Percentiles rank a stretch among this genome's conserved stretches.
These are phyloP conservation scores for Aspergillus candidus DNA, from an alignment of 2,329 filamentous ascomycete species.

Conservation along the genomic window DNA sequence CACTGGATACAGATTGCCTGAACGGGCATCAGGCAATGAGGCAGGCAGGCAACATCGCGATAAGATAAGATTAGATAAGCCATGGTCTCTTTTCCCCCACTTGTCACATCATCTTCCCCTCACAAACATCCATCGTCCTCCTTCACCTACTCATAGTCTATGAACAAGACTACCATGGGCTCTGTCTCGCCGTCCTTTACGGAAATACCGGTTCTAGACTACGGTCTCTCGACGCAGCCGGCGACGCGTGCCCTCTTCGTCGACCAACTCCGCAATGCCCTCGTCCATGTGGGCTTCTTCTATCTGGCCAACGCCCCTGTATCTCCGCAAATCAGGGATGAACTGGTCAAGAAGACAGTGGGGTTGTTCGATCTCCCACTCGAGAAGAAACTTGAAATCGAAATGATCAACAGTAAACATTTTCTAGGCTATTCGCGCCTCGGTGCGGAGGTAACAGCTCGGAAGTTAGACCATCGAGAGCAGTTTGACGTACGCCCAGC, in stretches of 20 bases:
- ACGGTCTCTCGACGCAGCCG: constrained; percentile 14
- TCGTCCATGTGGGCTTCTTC: constrained; percentile 34
- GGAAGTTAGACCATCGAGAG: constrained; percentile 30
- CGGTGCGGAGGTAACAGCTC: constrained; percentile 29
- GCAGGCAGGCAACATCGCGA: too few relatives aligned
- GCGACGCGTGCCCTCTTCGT: constrained; percentile 24
- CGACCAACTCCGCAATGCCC: constrained; percentile 23
- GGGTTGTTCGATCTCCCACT: constrained; percentile 40
- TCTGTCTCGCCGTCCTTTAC: constrained; percentile 25
- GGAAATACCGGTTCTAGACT: constrained; percentile 29
- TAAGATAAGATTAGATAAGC: too few relatives aligned
- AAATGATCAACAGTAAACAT: constrained; percentile 38
- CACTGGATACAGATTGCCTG: too few relatives aligned
- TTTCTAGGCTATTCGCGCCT: constrained; percentile 33
- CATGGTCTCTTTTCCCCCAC: too few relatives aligned
- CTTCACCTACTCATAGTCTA: too few relatives aligned
- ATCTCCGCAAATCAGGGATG: constrained; percentile 14
- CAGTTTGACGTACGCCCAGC: constrained; percentile 28
- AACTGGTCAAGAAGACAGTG: constrained; percentile 34
- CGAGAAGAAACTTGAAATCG: constrained; percentile 45
- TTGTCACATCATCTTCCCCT: too few relatives aligned
- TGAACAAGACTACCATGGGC: neutral
- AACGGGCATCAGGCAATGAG: too few relatives aligned
- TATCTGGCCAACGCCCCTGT: constrained; percentile 28
- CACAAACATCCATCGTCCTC: too few relatives aligned